phyloP scores from a whole-genome alignment of 768 basidiomycete genomes.

The Tricholoma sp. region DNA sequence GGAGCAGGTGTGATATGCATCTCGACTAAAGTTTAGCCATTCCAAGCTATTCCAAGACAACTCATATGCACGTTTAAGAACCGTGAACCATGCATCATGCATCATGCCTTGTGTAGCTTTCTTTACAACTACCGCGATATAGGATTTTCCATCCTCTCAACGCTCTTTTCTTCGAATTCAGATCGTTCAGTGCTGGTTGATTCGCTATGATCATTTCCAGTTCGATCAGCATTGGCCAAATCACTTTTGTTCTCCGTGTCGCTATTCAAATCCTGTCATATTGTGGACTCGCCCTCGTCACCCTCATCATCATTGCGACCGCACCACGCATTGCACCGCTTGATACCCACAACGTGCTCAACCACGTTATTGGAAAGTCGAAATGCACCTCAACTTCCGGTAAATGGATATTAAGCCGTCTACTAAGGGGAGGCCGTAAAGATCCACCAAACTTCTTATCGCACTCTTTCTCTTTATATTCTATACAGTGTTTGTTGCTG shows the following conservation, averaged over 20 bases:
- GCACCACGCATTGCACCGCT: slow-evolving; percentile 17
- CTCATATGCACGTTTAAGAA: background rate
- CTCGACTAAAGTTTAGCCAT: too few relatives aligned
- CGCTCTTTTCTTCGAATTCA: background rate
- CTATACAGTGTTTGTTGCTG: slow-evolving; percentile 9
- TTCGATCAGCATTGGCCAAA: slow-evolving; percentile 15
- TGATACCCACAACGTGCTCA: slow-evolving; percentile 19
- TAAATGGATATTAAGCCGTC: slow-evolving; percentile 16
- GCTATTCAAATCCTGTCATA: slow-evolving; percentile 20
- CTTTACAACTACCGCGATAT: too few relatives aligned
- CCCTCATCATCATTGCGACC: slow-evolving; percentile 14
- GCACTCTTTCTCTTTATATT: slow-evolving; percentile 13
- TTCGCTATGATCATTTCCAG: slow-evolving; percentile 8
- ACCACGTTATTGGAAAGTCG: slow-evolving; percentile 14
- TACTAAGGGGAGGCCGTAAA: slow-evolving; percentile 5
- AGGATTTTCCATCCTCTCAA: background rate
- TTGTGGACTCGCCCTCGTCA: slow-evolving; percentile 14
- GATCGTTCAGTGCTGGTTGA: too few relatives aligned
- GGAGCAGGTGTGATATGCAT: too few relatives aligned
- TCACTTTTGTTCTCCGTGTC: slow-evolving; percentile 21
- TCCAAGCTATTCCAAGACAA: too few relatives aligned
- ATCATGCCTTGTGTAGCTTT: too few relatives aligned
- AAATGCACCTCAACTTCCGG: slow-evolving; percentile 9
- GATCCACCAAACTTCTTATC: slow-evolving; percentile 14
- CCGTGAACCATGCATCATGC: too few relatives aligned